Conservation (phyloP, 2,329 filamentous ascomycete genomes). For the Nemania sp. region DNA sequence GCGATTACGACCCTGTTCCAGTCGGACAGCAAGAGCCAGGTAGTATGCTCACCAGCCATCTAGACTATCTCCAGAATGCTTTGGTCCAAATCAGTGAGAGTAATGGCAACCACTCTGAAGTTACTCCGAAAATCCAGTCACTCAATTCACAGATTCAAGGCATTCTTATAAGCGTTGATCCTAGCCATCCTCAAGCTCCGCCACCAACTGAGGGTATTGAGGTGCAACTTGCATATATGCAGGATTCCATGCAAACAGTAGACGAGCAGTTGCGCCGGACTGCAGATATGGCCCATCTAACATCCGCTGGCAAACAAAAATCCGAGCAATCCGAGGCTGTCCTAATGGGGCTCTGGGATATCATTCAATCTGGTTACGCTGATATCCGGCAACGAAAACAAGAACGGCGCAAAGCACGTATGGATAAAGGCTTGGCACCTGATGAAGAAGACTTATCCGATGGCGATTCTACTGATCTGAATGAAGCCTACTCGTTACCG, state of each 20-base stretch:
- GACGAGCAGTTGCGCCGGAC: constrained; percentile 58
- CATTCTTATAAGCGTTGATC: constrained; percentile 63
- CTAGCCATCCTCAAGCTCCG: constrained; percentile 69
- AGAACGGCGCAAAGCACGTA: constrained; percentile 64
- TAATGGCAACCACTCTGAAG: constrained; percentile 61
- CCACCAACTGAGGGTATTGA: constrained; percentile 68
- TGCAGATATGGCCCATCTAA: constrained; percentile 49
- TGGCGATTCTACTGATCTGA: constrained; percentile 68
- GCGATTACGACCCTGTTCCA: constrained; percentile 60
- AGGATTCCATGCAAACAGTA: constrained; percentile 67
- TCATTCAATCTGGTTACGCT: constrained; percentile 66
- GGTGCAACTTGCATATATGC: constrained; percentile 76
- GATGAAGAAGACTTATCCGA: constrained; percentile 73
- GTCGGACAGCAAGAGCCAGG: constrained; percentile 57
- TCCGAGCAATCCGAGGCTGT: constrained; percentile 68
- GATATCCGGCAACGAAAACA: constrained; percentile 66
- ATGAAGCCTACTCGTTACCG: constrained; percentile 75
- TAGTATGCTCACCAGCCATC: constrained; percentile 65
- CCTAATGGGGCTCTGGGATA: constrained; percentile 68
- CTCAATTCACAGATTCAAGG: constrained; percentile 74
- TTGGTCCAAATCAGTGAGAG: constrained; percentile 70
- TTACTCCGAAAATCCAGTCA: constrained; percentile 67
- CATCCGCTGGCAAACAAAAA: constrained; percentile 54
- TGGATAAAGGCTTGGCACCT: constrained; percentile 68
- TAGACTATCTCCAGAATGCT: constrained; percentile 78